Percentiles rank a stretch among this genome's conserved stretches.
These are phyloP conservation scores for Penicillium odoratum DNA, from an alignment of 495 filamentous ascomycete species.

Conservation along the genomic window DNA sequence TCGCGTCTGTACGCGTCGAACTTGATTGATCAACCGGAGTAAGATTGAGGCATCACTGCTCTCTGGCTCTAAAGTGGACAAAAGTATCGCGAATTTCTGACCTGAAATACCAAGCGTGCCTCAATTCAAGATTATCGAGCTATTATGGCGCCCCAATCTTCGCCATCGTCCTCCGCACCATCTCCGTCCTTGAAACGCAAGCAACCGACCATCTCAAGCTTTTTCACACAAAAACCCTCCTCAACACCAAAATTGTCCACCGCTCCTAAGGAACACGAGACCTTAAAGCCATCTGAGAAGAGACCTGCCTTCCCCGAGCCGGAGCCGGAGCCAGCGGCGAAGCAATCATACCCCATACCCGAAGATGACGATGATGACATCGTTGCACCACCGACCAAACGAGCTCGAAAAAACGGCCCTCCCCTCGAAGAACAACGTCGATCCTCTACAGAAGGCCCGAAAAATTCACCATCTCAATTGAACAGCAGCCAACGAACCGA, in stretches of 20 bases:
- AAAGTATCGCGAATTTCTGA: not conserved
- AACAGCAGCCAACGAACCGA: conserved; percentile 39
- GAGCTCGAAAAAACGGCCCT: conserved; percentile 25
- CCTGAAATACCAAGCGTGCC: not conserved
- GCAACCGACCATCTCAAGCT: conserved; percentile 82
- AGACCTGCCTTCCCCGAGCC: conserved; percentile 14
- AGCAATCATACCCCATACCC: conserved; percentile 24
- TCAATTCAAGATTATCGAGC: not conserved
- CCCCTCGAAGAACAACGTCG: not conserved
- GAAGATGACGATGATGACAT: conserved; percentile 38
- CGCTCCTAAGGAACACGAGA: conserved; percentile 14
- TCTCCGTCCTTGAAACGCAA: conserved; percentile 54
- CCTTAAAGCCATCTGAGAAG: conserved; percentile 18
- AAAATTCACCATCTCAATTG: conserved; percentile 18
- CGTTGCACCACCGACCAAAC: conserved; percentile 41
- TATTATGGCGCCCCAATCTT: conserved; percentile 41
- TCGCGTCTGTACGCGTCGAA: conserved; percentile 22
- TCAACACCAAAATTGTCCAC: conserved; percentile 16
- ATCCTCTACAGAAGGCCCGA: conserved; percentile 9
- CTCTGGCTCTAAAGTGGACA: not conserved
- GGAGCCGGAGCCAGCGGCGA: conserved; percentile 4
- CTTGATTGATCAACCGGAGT: conserved; percentile 2
- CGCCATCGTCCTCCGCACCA: conserved; percentile 41
- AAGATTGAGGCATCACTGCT: conserved; percentile 3
- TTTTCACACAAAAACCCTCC: conserved; percentile 70